Percentiles rank a stretch among this genome's conserved stretches.
Evolutionary conservation across 2,329 filamentous ascomycete genomes (phyloP).

Genomic region (Fusarium camptoceras): DNA sequence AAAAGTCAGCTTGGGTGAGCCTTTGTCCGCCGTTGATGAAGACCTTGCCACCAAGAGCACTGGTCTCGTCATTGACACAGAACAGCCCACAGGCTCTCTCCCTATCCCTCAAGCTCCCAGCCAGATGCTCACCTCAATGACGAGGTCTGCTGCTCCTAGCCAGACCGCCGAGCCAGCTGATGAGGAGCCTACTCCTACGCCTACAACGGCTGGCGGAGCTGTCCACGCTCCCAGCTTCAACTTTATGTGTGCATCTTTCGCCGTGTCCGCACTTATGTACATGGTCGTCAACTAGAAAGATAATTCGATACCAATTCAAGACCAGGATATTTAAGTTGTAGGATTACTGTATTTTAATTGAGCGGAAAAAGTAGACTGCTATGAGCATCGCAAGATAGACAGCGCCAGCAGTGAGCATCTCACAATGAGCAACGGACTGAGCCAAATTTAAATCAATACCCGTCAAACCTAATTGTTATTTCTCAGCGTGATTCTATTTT

Average conservation of each 20-base stretch:
- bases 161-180: slow-evolving; percentile 6
- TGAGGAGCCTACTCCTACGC: slow-evolving; percentile 21
- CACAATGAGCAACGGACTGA: background rate
- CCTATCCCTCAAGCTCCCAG: slow-evolving; percentile 27
- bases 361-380: slow-evolving; percentile 12
- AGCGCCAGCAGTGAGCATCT: slow-evolving; percentile 9
- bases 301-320: background rate
- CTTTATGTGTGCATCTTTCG: slow-evolving; percentile 34
- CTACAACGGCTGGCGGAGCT: slow-evolving; percentile 26
- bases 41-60: slow-evolving; percentile 38
- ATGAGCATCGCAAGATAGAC: slow-evolving; percentile 21
- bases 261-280: slow-evolving; percentile 34
- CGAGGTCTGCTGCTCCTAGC: slow-evolving; percentile 11
- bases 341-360: slow-evolving; percentile 14
- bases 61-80: slow-evolving; percentile 38
- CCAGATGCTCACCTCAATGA: slow-evolving; percentile 26
- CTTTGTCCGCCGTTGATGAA: slow-evolving; percentile 31
- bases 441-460: slow-evolving; percentile 13
- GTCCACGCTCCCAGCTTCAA: slow-evolving; percentile 25
- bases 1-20: slow-evolving; percentile 17
- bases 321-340: background rate
- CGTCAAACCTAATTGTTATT: background rate
- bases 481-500: background rate
- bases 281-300: slow-evolving; percentile 29
- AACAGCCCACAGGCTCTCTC: slow-evolving; percentile 33